Base-by-base conservation (phyloP, 345 rosid species). In the Capsella bursapastoris region DNA sequence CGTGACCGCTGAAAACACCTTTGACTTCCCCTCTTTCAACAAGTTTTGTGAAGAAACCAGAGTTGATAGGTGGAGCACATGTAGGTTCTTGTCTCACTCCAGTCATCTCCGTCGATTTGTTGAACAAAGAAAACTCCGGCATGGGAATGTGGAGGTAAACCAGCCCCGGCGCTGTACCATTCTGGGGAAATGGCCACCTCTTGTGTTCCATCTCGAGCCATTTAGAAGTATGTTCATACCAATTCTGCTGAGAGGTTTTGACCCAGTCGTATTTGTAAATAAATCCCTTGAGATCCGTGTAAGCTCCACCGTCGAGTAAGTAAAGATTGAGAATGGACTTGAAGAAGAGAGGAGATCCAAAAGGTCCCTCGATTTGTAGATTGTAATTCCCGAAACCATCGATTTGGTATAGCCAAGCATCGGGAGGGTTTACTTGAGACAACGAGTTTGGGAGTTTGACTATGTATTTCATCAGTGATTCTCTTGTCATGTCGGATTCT, bases 361-460 rank as follows among this genome's bases (percentile, higher is more conserved):
- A 56, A 66, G 86, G 87, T 57, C 99, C 99, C 11, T 74, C 79
- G 59, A 95, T 62, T 77, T 90, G 89, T 70, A 95, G 78, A 82
- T 92, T 92, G 82, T 90, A 92, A 77, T 94, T 94, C 3, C 99
- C 97, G 65, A 95, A 95, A 25, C 97, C 97, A 74, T 92, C 97
- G 53, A 92, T 90, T 15, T 62, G 57, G 31, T 76, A 80, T 27
- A 10, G n/a, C 74, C 70, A 34, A 14, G 68, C 62, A 22, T 73
- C 90, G 0, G 65, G 50, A 73, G 97, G 97, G 82, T 95, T 90
- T 52, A 95, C 68, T 78, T 64, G 82, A 72, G 99, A 86, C 79
- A 89, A 58, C 11, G 97, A 77, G 82, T 90, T 81, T 15, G 86
- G 76, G 55, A 95, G 74, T 41, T 80, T 85, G 62, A 78, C 89